phyloP scores from a whole-genome alignment of 2,329 filamentous ascomycete species.

The Penicillium sp. region DNA sequence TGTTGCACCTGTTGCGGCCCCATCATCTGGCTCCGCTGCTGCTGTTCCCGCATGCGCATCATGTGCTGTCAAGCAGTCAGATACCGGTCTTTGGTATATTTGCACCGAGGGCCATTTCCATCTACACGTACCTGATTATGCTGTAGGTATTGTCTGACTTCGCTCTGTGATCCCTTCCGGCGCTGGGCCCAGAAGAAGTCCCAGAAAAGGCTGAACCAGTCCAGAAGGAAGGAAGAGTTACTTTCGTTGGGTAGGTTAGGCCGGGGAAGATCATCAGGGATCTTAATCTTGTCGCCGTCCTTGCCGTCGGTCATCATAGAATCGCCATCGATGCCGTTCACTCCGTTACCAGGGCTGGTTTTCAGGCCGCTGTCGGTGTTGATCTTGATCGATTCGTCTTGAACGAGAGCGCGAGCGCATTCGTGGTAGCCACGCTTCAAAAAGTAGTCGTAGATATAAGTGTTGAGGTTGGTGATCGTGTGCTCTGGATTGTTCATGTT shows the following conservation, averaged over 20 bases:
- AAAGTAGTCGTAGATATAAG: conserved; percentile 69
- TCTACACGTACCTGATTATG: conserved; percentile 65
- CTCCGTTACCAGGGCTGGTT: conserved; percentile 64
- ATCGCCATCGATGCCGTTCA: conserved; percentile 68
- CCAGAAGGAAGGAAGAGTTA: conserved; percentile 77
- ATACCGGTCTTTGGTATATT: background rate
- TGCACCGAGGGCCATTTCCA: conserved; percentile 14
- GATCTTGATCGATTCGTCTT: conserved; percentile 56
- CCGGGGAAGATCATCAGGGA: conserved; percentile 71
- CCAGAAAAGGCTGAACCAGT: conserved; percentile 98
- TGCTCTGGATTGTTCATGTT: conserved; percentile 37
- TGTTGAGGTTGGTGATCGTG: conserved; percentile 51
- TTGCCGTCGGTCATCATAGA: conserved; percentile 79
- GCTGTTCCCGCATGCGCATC: conserved; percentile 66
- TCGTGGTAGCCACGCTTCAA: conserved; percentile 79
- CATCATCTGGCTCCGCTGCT: conserved; percentile 72
- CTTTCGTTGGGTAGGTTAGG: conserved; percentile 54
- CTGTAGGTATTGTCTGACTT: conserved; percentile 68
- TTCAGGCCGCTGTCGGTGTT: conserved; percentile 55
- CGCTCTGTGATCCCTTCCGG: conserved; percentile 58
- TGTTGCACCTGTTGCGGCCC: conserved; percentile 68
- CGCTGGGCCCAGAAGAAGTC: conserved; percentile 86
- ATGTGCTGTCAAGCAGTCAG: conserved; percentile 46
- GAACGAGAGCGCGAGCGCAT: conserved; percentile 69
- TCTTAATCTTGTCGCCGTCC: conserved; percentile 67